Conservation (phyloP, 306 rosid species). For the Glycine tomentella region DNA sequence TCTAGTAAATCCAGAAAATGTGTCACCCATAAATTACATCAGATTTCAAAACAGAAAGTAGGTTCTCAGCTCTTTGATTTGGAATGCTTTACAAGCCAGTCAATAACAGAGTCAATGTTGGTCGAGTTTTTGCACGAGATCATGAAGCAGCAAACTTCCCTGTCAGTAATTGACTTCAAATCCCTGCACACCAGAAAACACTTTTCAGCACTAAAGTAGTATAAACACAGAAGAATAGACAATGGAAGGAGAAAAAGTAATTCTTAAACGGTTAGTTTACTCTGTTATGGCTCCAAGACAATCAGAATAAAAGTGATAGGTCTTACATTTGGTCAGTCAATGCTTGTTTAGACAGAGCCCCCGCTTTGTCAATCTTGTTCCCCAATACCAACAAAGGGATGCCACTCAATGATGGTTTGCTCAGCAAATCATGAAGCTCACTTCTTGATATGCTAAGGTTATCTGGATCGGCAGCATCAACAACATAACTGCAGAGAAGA, state of each 20-base stretch:
- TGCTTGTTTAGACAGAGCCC: slow-evolving; percentile 79
- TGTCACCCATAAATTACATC: slow-evolving; percentile 54
- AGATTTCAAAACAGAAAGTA: slow-evolving; percentile 47
- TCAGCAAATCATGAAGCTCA: slow-evolving; percentile 87
- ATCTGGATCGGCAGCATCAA: slow-evolving; percentile 94
- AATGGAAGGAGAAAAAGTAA: not conserved
- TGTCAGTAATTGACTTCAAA: slow-evolving; percentile 73
- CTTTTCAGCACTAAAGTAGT: slow-evolving; percentile 36
- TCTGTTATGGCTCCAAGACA: slow-evolving; percentile 1
- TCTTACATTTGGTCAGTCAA: slow-evolving; percentile 87
- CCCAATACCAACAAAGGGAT: slow-evolving; percentile 90
- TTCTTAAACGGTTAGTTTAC: slow-evolving; percentile 6
- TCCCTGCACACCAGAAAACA: slow-evolving; percentile 66
- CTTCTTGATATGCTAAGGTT: slow-evolving; percentile 75
- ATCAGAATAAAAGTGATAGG: not conserved
- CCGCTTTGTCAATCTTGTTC: slow-evolving; percentile 86
- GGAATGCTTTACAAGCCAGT: slow-evolving; percentile 97
- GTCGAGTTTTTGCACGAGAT: slow-evolving; percentile 97
- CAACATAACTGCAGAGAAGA: slow-evolving; percentile 75
- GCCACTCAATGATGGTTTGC: slow-evolving; percentile 79
- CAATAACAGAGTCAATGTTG: slow-evolving; percentile 86
- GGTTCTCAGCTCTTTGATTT: slow-evolving; percentile 79
- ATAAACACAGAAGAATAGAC: not conserved
- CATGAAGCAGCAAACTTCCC: slow-evolving; percentile 97
- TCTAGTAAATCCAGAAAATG: slow-evolving; percentile 55